A percentile compares a stretch with the other conserved stretches of the same genome.
These are phyloP conservation scores for Metrosideros polymorpha DNA, from an alignment of 441 rosid genomes.

Conservation along the genomic window DNA sequence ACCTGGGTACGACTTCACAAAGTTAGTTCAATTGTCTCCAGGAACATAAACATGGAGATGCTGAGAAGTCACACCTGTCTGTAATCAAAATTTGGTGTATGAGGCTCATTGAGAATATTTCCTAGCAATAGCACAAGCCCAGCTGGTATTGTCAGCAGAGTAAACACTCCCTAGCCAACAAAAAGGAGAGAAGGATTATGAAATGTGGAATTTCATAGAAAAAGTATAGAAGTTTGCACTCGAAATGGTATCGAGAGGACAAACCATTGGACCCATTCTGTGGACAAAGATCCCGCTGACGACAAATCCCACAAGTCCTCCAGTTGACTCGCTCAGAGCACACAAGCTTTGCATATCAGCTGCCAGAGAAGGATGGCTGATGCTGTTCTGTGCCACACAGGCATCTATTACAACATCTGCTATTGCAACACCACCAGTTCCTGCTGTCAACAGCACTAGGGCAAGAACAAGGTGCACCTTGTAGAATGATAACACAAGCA, in stretches of 20 bases:
- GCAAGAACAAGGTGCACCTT: conserved; percentile 60
- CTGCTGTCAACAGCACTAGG: conserved; percentile 47
- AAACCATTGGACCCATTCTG: conserved; percentile 80
- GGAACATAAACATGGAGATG: not conserved
- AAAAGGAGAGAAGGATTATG: not conserved
- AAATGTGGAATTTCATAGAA: not conserved
- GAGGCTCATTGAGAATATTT: conserved; percentile 51
- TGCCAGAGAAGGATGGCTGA: conserved; percentile 68
- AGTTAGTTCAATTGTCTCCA: not conserved
- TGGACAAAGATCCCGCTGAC: conserved; percentile 81
- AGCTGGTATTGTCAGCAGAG: conserved; percentile 65
- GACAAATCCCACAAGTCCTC: conserved; percentile 68
- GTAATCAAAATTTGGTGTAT: conserved; percentile 37
- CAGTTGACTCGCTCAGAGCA: conserved; percentile 54
- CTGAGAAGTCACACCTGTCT: conserved; percentile 34
- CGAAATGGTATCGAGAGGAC: not conserved
- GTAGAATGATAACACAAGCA: conserved; percentile 57
- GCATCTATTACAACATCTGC: conserved; percentile 98
- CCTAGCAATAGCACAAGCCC: conserved; percentile 59
- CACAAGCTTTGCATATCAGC: conserved; percentile 97
- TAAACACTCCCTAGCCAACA: conserved; percentile 63
- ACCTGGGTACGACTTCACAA: conserved; percentile 31
- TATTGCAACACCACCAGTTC: conserved; percentile 76
- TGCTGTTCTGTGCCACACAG: conserved; percentile 85
- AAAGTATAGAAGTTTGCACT: not conserved